Evolutionary conservation across 2,329 filamentous ascomycete genomes (phyloP), one percentile per base, ranked within the genome.

Genomic region (Aspergillus sp.): DNA sequence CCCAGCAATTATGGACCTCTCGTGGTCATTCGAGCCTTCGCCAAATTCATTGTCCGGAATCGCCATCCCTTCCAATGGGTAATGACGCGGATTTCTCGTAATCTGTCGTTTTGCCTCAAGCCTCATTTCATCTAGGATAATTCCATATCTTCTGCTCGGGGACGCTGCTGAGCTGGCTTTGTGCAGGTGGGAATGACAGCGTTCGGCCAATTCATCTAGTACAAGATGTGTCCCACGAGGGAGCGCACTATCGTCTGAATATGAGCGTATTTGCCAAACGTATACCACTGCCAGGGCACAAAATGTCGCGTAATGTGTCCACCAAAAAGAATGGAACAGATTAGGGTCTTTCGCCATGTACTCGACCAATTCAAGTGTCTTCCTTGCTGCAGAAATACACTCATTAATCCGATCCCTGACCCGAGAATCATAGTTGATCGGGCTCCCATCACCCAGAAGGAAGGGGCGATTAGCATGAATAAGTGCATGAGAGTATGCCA

Each of bases 231-330:
- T 24, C 22, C 22, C 22, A 24, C 22, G 4, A 24, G 7, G 22
- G 22, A 7, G 22, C 22, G 22, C 22, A 24, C 22, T 24, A 24
- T 24, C 22, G 7, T 24, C 22, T 7, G 22, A 24, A 24, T 3
- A 24, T 24, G 22, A 24, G 22, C 22, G 22, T 24, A 83, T 82
- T 42, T 78, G 69, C 69, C 78, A 80, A 2, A 83, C 75, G 51
- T 82, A 82, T 0, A 81, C 66, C 3, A 82, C 77, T 0, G 78
- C 77, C 0, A 83, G 69, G 1, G 80, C 79, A 55, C 78, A 82
- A 51, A 82, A 82, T 0, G 77, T 75, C 3, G 65, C 55, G 38
- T 67, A 67, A 24, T 61, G 61, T 10, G 61, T 65, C 51, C 63
- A 65, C 65, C 65, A 67, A 45, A 66, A 66, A 3, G 54, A 52